phyloP scores from a whole-genome alignment of 345 rosid species.

The Hibiscus syriacus region DNA sequence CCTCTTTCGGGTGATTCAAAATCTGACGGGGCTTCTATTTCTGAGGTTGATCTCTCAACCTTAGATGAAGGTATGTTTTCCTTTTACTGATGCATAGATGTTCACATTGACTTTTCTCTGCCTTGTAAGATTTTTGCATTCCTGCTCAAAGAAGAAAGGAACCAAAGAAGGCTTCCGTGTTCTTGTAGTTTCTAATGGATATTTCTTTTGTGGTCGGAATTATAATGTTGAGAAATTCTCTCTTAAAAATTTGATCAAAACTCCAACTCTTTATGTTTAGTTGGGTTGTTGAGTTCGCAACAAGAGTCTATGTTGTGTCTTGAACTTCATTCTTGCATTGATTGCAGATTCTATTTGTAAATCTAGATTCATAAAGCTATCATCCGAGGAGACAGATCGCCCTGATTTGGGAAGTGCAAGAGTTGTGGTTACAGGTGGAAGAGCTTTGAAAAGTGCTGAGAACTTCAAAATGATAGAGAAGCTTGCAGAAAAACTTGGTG shows the following conservation, averaged over 20 bases:
- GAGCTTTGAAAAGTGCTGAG: slow-evolving; percentile 83
- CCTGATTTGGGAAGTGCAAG: slow-evolving; percentile 97
- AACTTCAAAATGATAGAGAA: slow-evolving; percentile 92
- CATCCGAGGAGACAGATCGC: slow-evolving; percentile 76
- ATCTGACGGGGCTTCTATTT: slow-evolving; percentile 54
- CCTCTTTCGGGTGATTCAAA: slow-evolving; percentile 16
- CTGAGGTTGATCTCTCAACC: slow-evolving; percentile 87
- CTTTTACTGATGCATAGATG: slow-evolving; percentile 10
- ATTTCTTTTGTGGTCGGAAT: background rate
- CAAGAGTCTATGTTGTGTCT: background rate
- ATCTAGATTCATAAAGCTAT: slow-evolving; percentile 58
- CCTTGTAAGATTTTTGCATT: background rate
- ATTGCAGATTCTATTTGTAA: slow-evolving; percentile 51
- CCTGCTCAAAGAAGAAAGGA: background rate
- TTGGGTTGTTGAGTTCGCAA: background rate
- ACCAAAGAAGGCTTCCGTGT: background rate
- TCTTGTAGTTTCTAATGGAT: background rate
- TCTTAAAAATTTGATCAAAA: background rate
- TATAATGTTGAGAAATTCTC: background rate
- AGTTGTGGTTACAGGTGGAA: slow-evolving; percentile 85
- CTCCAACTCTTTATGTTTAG: background rate
- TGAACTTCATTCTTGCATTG: background rate
- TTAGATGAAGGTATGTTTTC: slow-evolving; percentile 64
- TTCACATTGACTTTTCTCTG: slow-evolving; percentile 6
- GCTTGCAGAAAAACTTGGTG: slow-evolving; percentile 95